Evolutionary conservation across 768 basidiomycete species (phyloP), one percentile per base, ranked within the genome.

Genomic region (Nevesoporus exiguus): DNA sequence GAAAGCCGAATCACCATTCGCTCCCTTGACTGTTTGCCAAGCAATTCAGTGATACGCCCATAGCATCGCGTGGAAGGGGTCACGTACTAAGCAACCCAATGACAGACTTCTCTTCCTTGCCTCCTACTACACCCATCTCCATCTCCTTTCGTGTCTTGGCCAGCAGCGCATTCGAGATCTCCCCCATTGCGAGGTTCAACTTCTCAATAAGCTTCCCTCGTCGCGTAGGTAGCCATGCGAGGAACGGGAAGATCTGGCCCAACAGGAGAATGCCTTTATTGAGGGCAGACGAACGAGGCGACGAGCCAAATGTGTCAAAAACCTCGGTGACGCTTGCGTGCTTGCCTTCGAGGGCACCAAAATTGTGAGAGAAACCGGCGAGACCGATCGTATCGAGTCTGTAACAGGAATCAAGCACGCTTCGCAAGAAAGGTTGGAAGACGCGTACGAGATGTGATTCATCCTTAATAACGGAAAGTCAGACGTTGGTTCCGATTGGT

Each of bases 321-420:
- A 72, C 68, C 5, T 75, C 69, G 3, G 73, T 68, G 17, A 82
- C 72, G 3, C 70, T 57, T 3, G 77, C 70, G 24, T 63, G 65
- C 51, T 78, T 74, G 6, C 82, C 82, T 14, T 79, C 74, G 6
- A 85, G 71, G 0, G 78, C 66, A 14, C 76, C 75, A 56, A 85
- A 85, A 59, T 83, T 72, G 59, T 85, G 77, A 6, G 78, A 77
- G 53, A 84, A 85, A 0, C 82, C 81, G 8, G 80, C 81, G 31
- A 84, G 79, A 13, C 83, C 81, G 48, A 85, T 73, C 1, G 73
- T 76, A 58, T 85, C 84, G 3, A 85, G 69, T 11, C 81, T 83
- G n/a, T 1, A 11, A 39, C n/a, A 9, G 3, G 7, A 9, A n/a
- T 24, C 2, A 52, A 13, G 33, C 1, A 9, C 15, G 7, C 21